phyloP scores from a whole-genome alignment of 768 basidiomycete species.

The Phanerochaete carnosa region DNA sequence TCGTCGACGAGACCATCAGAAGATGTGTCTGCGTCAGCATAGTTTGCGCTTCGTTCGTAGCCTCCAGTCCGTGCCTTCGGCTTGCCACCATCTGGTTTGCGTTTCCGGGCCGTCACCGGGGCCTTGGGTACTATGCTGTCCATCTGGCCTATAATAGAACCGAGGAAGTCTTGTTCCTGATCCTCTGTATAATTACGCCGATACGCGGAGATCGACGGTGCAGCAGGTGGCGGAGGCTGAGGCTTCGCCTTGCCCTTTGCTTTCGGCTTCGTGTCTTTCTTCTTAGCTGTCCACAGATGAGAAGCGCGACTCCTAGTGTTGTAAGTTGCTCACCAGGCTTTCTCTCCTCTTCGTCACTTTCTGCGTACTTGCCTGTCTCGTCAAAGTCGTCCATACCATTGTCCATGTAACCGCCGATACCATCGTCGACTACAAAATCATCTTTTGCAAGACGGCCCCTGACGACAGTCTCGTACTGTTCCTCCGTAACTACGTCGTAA shows the following conservation, averaged over 20 bases:
- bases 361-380: conserved; percentile 52
- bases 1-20: conserved; percentile 29
- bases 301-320: neutral
- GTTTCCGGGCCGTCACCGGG: conserved; percentile 49
- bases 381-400: conserved; percentile 97
- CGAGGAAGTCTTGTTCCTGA: conserved; percentile 90
- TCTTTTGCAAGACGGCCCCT: conserved; percentile 76
- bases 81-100: conserved; percentile 49
- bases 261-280: conserved; percentile 40
- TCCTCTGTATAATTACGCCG: conserved; percentile 70
- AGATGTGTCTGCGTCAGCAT: conserved; percentile 22
- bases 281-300: conserved; percentile 26
- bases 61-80: conserved; percentile 14
- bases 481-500: conserved; percentile 89
- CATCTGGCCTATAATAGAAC: conserved; percentile 69
- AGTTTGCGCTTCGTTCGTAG: conserved; percentile 6
- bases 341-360: conserved; percentile 53
- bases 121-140: conserved; percentile 46
- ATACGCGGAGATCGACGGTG: conserved; percentile 76
- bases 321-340: conserved; percentile 30
- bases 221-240: conserved; percentile 42
- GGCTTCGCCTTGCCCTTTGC: conserved; percentile 41
- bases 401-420: conserved; percentile 87
- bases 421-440: conserved; percentile 96
- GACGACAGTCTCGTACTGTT: conserved; percentile 85